Percentiles rank a stretch among this genome's conserved stretches.
These are phyloP conservation scores for Pelagomonas calceolata DNA, from an alignment of 108 stramenopile genomes.

Conservation along the genomic window DNA sequence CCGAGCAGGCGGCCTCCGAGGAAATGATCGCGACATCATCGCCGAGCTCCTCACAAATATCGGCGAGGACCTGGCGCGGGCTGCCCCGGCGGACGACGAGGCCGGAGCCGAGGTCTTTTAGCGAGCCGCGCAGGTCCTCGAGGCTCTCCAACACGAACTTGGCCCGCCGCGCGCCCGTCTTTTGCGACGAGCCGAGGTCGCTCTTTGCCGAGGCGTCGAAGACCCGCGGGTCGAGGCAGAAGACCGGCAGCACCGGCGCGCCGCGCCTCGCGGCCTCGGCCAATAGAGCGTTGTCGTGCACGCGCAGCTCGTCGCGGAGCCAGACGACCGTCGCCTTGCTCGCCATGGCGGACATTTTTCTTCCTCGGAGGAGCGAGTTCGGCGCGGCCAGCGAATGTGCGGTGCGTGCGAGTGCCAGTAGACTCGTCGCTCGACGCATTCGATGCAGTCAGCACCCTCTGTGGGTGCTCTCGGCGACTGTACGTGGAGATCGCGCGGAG, in stretches of 20 bases:
- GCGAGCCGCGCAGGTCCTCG: slow-evolving; percentile 42
- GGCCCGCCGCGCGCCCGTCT: slow-evolving; percentile 60
- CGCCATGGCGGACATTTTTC: too few relatives aligned
- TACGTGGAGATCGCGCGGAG: too few relatives aligned
- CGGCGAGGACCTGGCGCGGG: slow-evolving; percentile 50
- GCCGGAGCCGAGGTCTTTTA: slow-evolving; percentile 44
- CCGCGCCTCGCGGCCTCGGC: not conserved
- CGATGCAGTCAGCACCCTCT: too few relatives aligned
- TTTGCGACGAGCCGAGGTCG: slow-evolving; percentile 34
- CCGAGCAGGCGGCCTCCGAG: slow-evolving; percentile 62
- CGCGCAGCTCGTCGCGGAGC: slow-evolving; percentile 1
- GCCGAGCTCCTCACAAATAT: slow-evolving; percentile 10
- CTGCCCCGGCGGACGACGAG: slow-evolving; percentile 52
- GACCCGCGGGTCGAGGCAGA: slow-evolving; percentile 62
- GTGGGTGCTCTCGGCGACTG: too few relatives aligned
- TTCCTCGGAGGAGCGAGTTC: too few relatives aligned
- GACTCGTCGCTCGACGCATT: too few relatives aligned
- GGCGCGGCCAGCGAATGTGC: too few relatives aligned
- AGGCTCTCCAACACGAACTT: slow-evolving; percentile 63
- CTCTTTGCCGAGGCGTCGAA: slow-evolving; percentile 43
- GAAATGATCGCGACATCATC: slow-evolving; percentile 30
- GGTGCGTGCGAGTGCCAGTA: too few relatives aligned
- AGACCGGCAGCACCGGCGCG: slow-evolving; percentile 46
- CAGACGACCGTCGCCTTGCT: not conserved
- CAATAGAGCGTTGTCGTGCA: not conserved